These are phyloP conservation scores for Aspergillus aculeatinus DNA, from an alignment of 2,329 filamentous ascomycete species.

Conservation along the genomic window DNA sequence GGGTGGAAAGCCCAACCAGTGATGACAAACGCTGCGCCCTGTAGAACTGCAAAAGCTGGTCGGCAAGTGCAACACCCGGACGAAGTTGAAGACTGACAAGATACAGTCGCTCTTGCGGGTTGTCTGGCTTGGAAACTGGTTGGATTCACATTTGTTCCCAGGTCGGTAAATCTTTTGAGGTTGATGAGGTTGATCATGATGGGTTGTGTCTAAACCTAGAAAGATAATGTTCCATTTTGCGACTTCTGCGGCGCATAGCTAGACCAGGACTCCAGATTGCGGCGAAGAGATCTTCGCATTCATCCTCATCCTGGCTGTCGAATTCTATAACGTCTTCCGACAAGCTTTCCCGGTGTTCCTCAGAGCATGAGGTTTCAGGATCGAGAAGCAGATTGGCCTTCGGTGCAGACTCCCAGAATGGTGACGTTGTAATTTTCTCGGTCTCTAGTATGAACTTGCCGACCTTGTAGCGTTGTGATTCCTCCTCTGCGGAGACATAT, in stretches of 20 bases:
- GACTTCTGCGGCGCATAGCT: slow-evolving; percentile 48
- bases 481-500: slow-evolving; percentile 62
- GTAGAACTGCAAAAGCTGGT: neutral
- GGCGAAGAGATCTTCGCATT: slow-evolving; percentile 64
- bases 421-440: slow-evolving; percentile 51
- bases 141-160: neutral
- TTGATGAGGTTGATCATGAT: neutral
- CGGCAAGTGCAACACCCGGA: neutral
- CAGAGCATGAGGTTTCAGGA: neutral
- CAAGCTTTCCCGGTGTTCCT: slow-evolving; percentile 11
- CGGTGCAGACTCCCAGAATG: slow-evolving; percentile 52
- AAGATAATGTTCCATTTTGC: slow-evolving; percentile 31
- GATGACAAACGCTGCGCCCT: neutral
- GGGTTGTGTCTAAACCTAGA: slow-evolving; percentile 26
- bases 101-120: neutral
- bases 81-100: neutral
- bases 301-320: slow-evolving; percentile 65
- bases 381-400: slow-evolving; percentile 1
- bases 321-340: slow-evolving; percentile 52
- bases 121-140: neutral
- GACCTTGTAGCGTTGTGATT: slow-evolving; percentile 62
- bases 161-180: neutral
- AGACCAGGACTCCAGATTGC: slow-evolving; percentile 60
- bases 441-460: slow-evolving; percentile 68
- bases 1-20: neutral